Base-by-base conservation (phyloP, 2,329 filamentous ascomycete genomes). In the Cryphonectria radicalis region DNA sequence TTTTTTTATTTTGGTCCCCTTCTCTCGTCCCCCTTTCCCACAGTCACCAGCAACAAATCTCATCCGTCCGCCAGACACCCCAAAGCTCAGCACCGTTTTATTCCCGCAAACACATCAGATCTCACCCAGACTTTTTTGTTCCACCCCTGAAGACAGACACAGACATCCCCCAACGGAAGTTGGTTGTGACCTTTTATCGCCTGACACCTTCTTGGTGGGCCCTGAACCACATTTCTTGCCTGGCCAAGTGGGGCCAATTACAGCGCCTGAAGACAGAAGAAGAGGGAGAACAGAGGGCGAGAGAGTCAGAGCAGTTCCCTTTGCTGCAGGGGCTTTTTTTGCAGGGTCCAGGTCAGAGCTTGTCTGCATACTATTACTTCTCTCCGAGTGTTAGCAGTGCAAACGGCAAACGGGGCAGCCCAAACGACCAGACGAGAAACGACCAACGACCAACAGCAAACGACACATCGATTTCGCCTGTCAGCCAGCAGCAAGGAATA, bases 221-320 rank as follows among this genome's bases (percentile, higher is more conserved):
- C 40, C 32, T 53, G 63, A 25, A 43, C 63, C 42, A 65, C 63
- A 65, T 65, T 65, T 65, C 42, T 65, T 25, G 63, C 63, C 63
- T 53, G 40, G 53, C 42, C 42, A 8, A 8, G 63, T 35, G 42
- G 63, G 63, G 63, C 63, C 42, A 8, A 50, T 32, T 35, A 25
- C 63, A 50, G 55, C 55, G 14, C 25, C 55, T 17, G 13, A 1
- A 32, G 14, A 35, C 28, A 32, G 22, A 50, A 10, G 22, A 50
- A 10, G 22, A 50, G 46, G 46, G 43, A 50, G 46, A 50, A n/a
- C 5, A 3, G 46, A 50, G 22, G 10, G 7, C 42, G 42, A 43
- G 42, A 43, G 22, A n/a, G 1, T 11, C 46, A n/a, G 46, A 50
- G 22, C 46, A n/a, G 10, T 50, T 19, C 46, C 46, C 22, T 50